Percentiles rank a stretch among this genome's conserved stretches.
Conservation (phyloP, 164 flowering plant genomes). For the Paratinospora sagittata region DNA sequence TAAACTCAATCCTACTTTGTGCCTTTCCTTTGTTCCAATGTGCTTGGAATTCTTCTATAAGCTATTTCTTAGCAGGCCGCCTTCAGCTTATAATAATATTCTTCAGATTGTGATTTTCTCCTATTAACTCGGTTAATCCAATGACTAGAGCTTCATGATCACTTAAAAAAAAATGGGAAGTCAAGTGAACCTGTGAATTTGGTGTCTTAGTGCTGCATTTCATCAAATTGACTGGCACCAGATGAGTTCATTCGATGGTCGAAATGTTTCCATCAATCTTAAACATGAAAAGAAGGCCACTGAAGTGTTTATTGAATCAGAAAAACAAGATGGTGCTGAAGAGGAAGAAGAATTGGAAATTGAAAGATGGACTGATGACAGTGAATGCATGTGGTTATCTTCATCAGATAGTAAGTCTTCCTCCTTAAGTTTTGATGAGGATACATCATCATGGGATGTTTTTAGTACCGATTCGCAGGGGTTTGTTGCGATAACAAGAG, state of each 20-base stretch:
- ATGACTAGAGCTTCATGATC: conserved; percentile 9
- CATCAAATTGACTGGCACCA: too few relatives aligned
- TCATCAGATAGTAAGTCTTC: conserved; percentile 22
- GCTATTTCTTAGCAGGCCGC: conserved; percentile 3
- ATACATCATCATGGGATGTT: conserved; percentile 14
- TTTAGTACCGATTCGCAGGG: conserved; percentile 5
- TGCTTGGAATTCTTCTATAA: conserved; percentile 4
- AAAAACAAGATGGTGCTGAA: conserved; percentile 13
- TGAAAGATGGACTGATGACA: conserved; percentile 14
- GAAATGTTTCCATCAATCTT: background rate
- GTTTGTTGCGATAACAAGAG: conserved; percentile 14
- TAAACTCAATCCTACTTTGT: background rate
- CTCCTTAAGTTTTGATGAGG: conserved; percentile 11
- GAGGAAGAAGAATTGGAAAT: conserved; percentile 12
- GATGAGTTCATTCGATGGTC: too few relatives aligned
- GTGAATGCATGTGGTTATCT: conserved; percentile 21
- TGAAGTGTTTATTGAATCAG: conserved; percentile 2
- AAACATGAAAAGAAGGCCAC: too few relatives aligned
- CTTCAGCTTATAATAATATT: conserved; percentile 4
- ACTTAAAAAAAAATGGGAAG: conserved; percentile 13
- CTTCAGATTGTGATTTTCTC: background rate
- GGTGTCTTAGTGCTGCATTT: background rate
- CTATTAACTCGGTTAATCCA: conserved; percentile 2
- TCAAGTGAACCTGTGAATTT: conserved; percentile 1
- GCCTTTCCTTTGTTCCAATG: conserved; percentile 1